Conservation (phyloP, 345 rosid genomes). For the Luvunga scandens region DNA sequence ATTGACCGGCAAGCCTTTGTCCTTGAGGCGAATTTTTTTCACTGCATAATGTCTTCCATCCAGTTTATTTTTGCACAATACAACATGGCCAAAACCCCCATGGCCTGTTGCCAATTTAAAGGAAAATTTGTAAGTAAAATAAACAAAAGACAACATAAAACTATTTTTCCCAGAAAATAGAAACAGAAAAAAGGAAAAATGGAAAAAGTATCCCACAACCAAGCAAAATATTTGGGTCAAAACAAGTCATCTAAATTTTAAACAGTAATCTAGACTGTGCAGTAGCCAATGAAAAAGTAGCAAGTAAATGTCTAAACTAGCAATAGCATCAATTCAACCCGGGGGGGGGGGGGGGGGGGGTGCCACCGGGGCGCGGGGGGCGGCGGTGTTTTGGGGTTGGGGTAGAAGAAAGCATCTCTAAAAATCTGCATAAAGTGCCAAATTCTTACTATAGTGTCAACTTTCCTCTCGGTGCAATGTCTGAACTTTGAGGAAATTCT, state of each 20-base stretch:
- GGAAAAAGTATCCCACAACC: neutral
- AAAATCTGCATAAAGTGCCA: neutral
- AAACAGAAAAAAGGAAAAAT: neutral
- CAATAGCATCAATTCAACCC: neutral
- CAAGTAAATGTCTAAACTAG: neutral
- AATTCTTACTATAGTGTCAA: neutral
- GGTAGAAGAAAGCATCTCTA: neutral
- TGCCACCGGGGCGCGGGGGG: too few species aligned
- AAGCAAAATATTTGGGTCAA: neutral
- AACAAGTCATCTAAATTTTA: neutral
- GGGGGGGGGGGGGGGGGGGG: too few species aligned
- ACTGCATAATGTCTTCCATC: constrained; percentile 99
- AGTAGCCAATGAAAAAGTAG: too few species aligned
- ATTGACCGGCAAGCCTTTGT: constrained; percentile 68
- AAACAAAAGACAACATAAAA: neutral
- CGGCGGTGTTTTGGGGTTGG: too few species aligned
- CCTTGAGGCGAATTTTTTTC: constrained; percentile 93
- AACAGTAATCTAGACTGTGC: neutral
- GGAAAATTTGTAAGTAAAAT: neutral
- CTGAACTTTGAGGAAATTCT: neutral
- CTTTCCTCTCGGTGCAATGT: neutral
- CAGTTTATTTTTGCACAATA: constrained; percentile 89
- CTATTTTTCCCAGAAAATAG: neutral
- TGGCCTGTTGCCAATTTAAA: constrained; percentile 52
- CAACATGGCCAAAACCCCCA: constrained; percentile 96